Conservation (phyloP, 2,329 filamentous ascomycete species). For the Botrytis byssoidea region DNA sequence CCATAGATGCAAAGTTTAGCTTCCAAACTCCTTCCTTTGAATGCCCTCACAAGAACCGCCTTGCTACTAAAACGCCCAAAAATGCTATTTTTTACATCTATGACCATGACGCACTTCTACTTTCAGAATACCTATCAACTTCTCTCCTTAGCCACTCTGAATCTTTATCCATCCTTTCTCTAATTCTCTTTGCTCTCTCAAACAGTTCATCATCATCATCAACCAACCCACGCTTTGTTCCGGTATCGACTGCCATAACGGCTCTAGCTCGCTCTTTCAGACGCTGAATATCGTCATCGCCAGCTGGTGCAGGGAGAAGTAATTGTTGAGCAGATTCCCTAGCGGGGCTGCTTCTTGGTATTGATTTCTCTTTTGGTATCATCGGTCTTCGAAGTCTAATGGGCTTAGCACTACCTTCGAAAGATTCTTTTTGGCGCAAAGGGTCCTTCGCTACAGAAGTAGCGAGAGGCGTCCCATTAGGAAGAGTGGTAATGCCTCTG, state of each 20-base stretch:
- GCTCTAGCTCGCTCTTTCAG: slow-evolving; percentile 34
- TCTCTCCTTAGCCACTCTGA: slow-evolving; percentile 36
- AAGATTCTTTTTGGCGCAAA: slow-evolving; percentile 32
- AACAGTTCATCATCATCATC: slow-evolving; percentile 38
- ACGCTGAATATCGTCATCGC: slow-evolving; percentile 27
- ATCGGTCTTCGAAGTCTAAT: slow-evolving; percentile 24
- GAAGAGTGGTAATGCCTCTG: slow-evolving; percentile 38
- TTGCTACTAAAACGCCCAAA: slow-evolving; percentile 17
- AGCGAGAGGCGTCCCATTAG: slow-evolving; percentile 36
- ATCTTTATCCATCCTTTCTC: slow-evolving; percentile 40
- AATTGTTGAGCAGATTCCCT: slow-evolving; percentile 21
- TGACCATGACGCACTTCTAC: slow-evolving; percentile 31
- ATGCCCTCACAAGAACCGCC: slow-evolving; percentile 1
- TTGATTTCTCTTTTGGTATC: slow-evolving; percentile 13
- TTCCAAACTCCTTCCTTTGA: slow-evolving; percentile 20
- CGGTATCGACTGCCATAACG: slow-evolving; percentile 26
- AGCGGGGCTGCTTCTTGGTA: slow-evolving; percentile 32
- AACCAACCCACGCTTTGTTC: slow-evolving; percentile 25
- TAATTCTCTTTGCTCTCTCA: slow-evolving; percentile 37
- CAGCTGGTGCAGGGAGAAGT: slow-evolving; percentile 14
- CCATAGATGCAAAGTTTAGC: slow-evolving; percentile 25
- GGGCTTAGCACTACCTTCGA: slow-evolving; percentile 31
- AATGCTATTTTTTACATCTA: slow-evolving; percentile 25
- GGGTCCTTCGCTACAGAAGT: slow-evolving; percentile 33
- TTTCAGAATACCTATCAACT: slow-evolving; percentile 30